Evolutionary conservation across 371 early-diverging fungal species (phyloP), one percentile per base, ranked within the genome.

Genomic region (Apophysomyces elegans): DNA sequence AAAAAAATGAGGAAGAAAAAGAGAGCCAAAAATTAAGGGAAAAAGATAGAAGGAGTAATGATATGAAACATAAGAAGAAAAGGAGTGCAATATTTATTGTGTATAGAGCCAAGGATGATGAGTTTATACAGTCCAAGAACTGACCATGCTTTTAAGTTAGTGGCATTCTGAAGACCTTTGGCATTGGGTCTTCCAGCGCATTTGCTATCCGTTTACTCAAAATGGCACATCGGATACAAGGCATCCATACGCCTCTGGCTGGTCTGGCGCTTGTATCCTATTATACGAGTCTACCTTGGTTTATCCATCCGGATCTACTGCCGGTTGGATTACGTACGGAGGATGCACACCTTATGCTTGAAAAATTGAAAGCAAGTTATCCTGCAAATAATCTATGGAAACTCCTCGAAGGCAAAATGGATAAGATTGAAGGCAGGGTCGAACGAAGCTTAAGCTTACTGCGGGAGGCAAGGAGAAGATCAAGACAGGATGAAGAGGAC

Each of bases 181-280:
- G 73, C 12, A 71, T 71, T 44, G 65, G 65, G 13, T 67, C 71
- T 21, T 66, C 68, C 0, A 45, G 66, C 37, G 41, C 63, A 37
- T 64, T 58, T 14, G 57, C 71, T 12, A 60, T 73, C 12, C 16
- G 65, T 37, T 45, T 76, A 9, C 18, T 76, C 7, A 36, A 61
- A 46, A 66, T 56, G 32, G 61, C 74, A 2, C 62, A 63, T 7
- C 14, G 66, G 7, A 69, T 65, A 32, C 37, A 57, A 37, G 68
- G 73, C 37, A 58, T 76, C 46, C 73, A 76, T 46, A 62, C 69
- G 7, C 61, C 71, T 5, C 37, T 76, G 11, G 64, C 69, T 21
- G 66, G 71, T 9, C 37, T 73, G 14, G 64, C 64, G 0, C 39
- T 76, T 12, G 37, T 76, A 9, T 58, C 67, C 7, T 76, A 66